These are phyloP conservation scores for Hysterangium stoloniferum DNA, from an alignment of 768 basidiomycete genomes.

Conservation along the genomic window DNA sequence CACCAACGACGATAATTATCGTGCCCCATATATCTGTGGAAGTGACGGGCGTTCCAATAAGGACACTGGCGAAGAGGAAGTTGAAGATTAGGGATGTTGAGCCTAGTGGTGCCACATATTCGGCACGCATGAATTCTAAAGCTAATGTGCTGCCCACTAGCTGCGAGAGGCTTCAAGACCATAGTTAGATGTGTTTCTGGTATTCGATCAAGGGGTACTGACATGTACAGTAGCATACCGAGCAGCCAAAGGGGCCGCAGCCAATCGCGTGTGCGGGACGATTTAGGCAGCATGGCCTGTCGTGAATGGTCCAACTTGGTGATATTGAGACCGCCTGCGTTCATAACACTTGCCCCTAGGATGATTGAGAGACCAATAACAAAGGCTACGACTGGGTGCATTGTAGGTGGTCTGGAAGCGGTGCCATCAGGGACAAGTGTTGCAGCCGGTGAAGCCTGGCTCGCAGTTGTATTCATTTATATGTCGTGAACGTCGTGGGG, in stretches of 20 bases:
- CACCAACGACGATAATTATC: constrained; percentile 72
- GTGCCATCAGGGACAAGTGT: neutral
- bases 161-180: constrained; percentile 58
- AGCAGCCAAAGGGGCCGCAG: constrained; percentile 82
- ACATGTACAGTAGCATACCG: constrained; percentile 95
- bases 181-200: constrained; percentile 11
- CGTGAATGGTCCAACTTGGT: constrained; percentile 78
- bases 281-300: constrained; percentile 51
- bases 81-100: constrained; percentile 94
- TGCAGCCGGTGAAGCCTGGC: neutral
- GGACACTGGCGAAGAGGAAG: constrained; percentile 86
- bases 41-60: constrained; percentile 81
- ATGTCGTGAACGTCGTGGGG: too few relatives aligned
- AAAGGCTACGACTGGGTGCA: constrained; percentile 56
- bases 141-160: constrained; percentile 83
- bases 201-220: constrained; percentile 21
- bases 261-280: constrained; percentile 68
- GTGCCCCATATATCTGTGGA: constrained; percentile 82
- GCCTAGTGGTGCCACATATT: constrained; percentile 95
- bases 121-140: constrained; percentile 82
- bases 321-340: constrained; percentile 88
- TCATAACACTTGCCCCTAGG: constrained; percentile 74
- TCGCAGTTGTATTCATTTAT: too few relatives aligned
- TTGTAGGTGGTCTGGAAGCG: constrained; percentile 25
- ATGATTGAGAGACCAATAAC: constrained; percentile 85